A percentile compares a stretch with the other conserved stretches of the same genome.
Conservation (phyloP, 2,329 filamentous ascomycete species). For the Corinectria fuckeliana region DNA sequence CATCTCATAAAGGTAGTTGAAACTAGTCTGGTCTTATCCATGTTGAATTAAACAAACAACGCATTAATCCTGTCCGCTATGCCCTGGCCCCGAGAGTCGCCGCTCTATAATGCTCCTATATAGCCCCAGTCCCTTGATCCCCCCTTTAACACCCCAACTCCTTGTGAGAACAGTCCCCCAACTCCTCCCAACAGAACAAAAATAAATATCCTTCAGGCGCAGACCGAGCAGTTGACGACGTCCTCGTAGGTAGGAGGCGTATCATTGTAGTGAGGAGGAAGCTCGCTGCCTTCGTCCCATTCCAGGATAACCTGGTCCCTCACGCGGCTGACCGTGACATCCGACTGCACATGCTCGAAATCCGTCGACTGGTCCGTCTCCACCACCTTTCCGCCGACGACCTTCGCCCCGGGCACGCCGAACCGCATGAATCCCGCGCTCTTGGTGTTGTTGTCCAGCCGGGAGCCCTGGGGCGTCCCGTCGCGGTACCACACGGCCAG, state of each 20-base stretch:
- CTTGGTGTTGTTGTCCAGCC: background rate
- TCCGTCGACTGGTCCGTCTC: background rate
- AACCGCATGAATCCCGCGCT: background rate
- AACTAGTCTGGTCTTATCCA: background rate
- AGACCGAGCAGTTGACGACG: background rate
- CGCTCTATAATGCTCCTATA: background rate
- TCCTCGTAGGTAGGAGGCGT: background rate
- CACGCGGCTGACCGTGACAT: background rate
- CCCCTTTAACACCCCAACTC: background rate
- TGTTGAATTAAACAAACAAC: background rate
- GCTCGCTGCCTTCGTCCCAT: background rate
- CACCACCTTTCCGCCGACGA: background rate
- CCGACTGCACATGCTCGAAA: background rate
- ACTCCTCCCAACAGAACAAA: no score
- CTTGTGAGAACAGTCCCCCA: no score
- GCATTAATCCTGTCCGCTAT: background rate
- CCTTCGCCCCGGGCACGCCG: background rate
- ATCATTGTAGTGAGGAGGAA: background rate
- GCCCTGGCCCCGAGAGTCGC: background rate
- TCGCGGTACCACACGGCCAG: background rate
- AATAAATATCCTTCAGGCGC: background rate
- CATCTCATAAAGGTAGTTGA: background rate
- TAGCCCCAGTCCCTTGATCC: background rate
- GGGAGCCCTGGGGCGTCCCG: background rate
- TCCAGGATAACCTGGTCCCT: background rate